Percentiles rank a stretch among this genome's conserved stretches.
Conservation (phyloP, 768 basidiomycete genomes). For the Hygrophoropsis aurantiaca region DNA sequence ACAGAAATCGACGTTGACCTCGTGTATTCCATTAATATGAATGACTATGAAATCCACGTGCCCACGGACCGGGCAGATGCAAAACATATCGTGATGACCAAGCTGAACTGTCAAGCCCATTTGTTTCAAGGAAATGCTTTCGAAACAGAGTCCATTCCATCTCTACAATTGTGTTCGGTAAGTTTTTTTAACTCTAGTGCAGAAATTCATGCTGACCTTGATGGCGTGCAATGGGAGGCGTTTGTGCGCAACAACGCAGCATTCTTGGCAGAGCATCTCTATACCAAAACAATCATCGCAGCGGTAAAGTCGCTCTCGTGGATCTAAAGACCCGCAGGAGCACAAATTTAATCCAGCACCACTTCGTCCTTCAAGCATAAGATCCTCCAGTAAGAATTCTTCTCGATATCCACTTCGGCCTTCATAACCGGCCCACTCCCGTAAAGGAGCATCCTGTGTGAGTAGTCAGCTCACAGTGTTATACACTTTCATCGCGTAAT, state of each 20-base stretch:
- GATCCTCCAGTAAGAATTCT: too few species aligned
- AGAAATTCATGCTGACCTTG: neutral
- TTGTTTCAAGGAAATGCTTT: neutral
- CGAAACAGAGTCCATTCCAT: constrained; percentile 4
- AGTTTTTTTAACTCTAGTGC: neutral
- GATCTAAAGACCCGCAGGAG: too few species aligned
- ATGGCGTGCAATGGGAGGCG: neutral
- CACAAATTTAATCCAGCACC: neutral
- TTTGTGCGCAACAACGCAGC: neutral
- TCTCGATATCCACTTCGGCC: neutral
- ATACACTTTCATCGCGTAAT: too few species aligned
- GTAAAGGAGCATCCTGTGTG: constrained; percentile 3
- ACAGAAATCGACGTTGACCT: constrained; percentile 31
- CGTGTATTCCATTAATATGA: constrained; percentile 30
- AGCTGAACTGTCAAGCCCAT: constrained; percentile 4
- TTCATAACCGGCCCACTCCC: neutral
- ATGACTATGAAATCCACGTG: constrained; percentile 31
- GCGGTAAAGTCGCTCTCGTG: neutral
- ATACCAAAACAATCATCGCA: constrained; percentile 1
- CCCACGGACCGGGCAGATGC: neutral
- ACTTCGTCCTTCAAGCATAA: too few species aligned
- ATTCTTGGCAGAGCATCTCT: neutral
- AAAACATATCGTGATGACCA: constrained; percentile 3
- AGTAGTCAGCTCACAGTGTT: too few species aligned
- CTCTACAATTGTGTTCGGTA: neutral